Base-by-base conservation (phyloP, 2,329 filamentous ascomycete species). In the Fusarium oxysporum region DNA sequence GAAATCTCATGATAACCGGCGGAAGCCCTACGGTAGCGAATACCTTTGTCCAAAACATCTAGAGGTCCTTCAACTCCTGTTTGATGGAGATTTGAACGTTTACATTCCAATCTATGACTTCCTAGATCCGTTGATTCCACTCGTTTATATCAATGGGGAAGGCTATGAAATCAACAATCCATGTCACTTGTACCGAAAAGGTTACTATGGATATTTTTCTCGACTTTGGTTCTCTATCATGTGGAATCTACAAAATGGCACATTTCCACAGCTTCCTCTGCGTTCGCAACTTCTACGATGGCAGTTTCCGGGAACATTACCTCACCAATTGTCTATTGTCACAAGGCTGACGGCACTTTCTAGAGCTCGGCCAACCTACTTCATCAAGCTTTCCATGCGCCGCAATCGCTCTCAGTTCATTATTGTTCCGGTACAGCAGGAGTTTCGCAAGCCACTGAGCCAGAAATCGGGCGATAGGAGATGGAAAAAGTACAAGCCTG, bases 281-380 rank as follows among this genome's bases (percentile, higher is more conserved):
- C 0, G 10, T 10, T n/a, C 10, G 21, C 21, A n/a, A 1, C 28
- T 32, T 8, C 14, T 7, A 48, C 14, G 4, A n/a, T 32, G 28
- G 45, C 45, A 6, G 7, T n/a, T 32, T 17, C 14, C 28, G 0
- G 21, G 5, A 3, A 32, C 2, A 5, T 0, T 48, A 3, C 21
- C 45, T 8, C 2, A 3, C 5, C n/a, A 0, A 8, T 17, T 21
- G 12, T 12, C 7, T 6, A 32, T 32, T 17, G 45, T 17, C 5
- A 3, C 21, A 5, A 48, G 0, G 0, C 0, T 48, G 10, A n/a
- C 14, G 4, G 1, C 0, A 3, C 0, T 9, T 13, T 32, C 45
- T 1, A 17, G 3, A 8, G 21, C 10, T 6, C 45, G 0, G 14
- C 0, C 28, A 32, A n/a, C 2, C 8, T 48, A 48, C 21, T 32